Percentiles rank a stretch among this genome's conserved stretches.
Evolutionary conservation across 2,329 filamentous ascomycete species (phyloP).

Genomic region (Epichloe scottii): DNA sequence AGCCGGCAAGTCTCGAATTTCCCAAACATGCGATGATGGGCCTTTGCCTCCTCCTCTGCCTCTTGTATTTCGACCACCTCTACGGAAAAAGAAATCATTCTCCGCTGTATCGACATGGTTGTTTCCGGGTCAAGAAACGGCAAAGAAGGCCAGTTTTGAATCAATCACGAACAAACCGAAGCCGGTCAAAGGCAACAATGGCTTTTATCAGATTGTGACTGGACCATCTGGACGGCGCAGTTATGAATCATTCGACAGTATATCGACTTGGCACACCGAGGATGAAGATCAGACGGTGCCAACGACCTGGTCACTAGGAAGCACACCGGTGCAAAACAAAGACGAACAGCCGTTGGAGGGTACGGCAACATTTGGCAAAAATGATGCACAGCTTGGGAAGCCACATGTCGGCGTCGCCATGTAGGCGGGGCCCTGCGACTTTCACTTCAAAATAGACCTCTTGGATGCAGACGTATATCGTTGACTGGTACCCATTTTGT

Average conservation of each 20-base stretch:
- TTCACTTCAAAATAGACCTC: background rate
- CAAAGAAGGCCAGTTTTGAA: conserved; percentile 30
- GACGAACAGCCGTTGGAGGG: conserved; percentile 29
- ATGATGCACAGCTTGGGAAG: conserved; percentile 8
- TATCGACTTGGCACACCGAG: conserved; percentile 38
- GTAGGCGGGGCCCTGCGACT: conserved; percentile 7
- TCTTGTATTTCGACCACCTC: conserved; percentile 43
- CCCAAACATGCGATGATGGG: conserved; percentile 13
- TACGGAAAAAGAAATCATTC: conserved; percentile 56
- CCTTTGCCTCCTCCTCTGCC: conserved; percentile 43
- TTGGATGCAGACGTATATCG: background rate
- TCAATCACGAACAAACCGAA: conserved; percentile 43
- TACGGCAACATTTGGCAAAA: conserved; percentile 18
- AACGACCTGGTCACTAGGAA: conserved; percentile 37
- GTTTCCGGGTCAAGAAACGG: conserved; percentile 29
- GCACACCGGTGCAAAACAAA: conserved; percentile 26
- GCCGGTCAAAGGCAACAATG: conserved; percentile 37
- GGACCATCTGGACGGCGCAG: conserved; percentile 23
- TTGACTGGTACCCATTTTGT: background rate
- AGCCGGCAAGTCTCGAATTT: background rate
- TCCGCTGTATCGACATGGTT: conserved; percentile 49
- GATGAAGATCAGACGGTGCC: conserved; percentile 31
- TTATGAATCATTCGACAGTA: conserved; percentile 32
- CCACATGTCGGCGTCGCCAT: conserved; percentile 17
- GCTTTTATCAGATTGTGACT: conserved; percentile 46